These are phyloP conservation scores for Marsdenia floribunda DNA, from an alignment of 257 asterid genomes.

Conservation along the genomic window DNA sequence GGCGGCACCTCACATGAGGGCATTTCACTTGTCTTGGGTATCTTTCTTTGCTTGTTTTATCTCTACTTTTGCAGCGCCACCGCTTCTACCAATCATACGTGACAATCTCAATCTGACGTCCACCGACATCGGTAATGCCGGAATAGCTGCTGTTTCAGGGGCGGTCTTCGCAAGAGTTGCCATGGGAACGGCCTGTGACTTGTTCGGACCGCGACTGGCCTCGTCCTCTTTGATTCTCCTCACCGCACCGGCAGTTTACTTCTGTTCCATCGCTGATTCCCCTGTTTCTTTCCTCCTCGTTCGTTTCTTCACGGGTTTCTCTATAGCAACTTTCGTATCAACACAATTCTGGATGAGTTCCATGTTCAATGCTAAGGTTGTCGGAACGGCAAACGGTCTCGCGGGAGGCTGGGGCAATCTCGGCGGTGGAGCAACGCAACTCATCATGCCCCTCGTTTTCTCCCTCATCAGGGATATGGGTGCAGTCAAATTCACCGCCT, in stretches of 20 bases:
- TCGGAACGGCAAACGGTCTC: conserved; percentile 79
- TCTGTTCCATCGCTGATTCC: conserved; percentile 40
- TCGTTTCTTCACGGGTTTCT: conserved; percentile 76
- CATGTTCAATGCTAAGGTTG: conserved; percentile 48
- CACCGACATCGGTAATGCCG: conserved; percentile 84
- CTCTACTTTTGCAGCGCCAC: conserved; percentile 87
- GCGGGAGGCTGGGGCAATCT: conserved; percentile 96
- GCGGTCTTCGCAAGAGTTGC: conserved; percentile 72
- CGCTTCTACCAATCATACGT: conserved; percentile 75
- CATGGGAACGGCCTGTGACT: conserved; percentile 85
- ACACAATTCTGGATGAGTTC: conserved; percentile 97
- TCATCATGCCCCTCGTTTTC: conserved; percentile 74
- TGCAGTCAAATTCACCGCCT: conserved; percentile 52
- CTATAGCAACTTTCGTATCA: conserved; percentile 75
- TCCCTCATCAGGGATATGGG: conserved; percentile 42
- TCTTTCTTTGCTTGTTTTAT: conserved; percentile 86
- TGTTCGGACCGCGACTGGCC: conserved; percentile 73
- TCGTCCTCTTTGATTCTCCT: conserved; percentile 55
- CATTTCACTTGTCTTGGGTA: conserved; percentile 81
- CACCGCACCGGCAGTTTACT: conserved; percentile 77
- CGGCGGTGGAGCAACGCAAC: conserved; percentile 87
- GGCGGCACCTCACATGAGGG: conserved; percentile 79
- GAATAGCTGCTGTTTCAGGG: conserved; percentile 85
- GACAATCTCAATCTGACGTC: conserved; percentile 73
- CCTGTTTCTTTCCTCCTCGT: conserved; percentile 45